Evolutionary conservation across 176 grass and related monocot species (phyloP), one percentile per base, ranked within the genome.

Genomic region (Melocanna baccifera): DNA sequence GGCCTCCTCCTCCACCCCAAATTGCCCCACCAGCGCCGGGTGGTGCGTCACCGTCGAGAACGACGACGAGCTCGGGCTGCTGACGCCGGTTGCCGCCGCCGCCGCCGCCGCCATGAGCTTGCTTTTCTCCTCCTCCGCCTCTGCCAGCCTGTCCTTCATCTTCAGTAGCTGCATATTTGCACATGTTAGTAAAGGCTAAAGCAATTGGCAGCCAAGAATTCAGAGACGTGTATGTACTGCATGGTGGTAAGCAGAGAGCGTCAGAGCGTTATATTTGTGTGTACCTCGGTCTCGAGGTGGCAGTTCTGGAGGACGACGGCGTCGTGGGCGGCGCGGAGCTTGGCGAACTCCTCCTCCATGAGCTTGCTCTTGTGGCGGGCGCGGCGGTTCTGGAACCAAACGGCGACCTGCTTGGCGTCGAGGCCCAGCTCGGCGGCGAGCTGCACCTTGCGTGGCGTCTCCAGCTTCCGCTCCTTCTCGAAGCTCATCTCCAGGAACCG

Each of bases 381-480:
- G n/a, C 96, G 89, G 55, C 96, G 91, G 86, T 99, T 99, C 91
- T 99, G 93, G 81, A 99, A 99, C 96, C 96, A 99, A 29, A 99
- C 91, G 37, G 96, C 96, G 32, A 99, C 91, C 77, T 99, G 96
- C 85, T 99, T 99, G 12, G 89, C 90, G 36, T 99, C 96, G 8
- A 99, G 89, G 10, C 93, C 93, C 1, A 99, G 81, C 58, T 99
- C 96, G 1, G 83, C 14, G n/a, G 96, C 96, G 0, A 99, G 96
- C 77, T 87, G 84, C 48, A 99, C 78, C 89, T 99, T 99, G 58
- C 96, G 87, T 1, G 91, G 85, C 22, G 90, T 94, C 88, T 99
- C 96, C 41, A 99, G 83, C 78, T 99, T 99, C 0, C 88, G 75
- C 59, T 99, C 96, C 86, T 94, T 89, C 64, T 77, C 59, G 73